Evolutionary conservation across 495 filamentous ascomycete genomes (phyloP).

Genomic region (Aspergillus bertholletiae): DNA sequence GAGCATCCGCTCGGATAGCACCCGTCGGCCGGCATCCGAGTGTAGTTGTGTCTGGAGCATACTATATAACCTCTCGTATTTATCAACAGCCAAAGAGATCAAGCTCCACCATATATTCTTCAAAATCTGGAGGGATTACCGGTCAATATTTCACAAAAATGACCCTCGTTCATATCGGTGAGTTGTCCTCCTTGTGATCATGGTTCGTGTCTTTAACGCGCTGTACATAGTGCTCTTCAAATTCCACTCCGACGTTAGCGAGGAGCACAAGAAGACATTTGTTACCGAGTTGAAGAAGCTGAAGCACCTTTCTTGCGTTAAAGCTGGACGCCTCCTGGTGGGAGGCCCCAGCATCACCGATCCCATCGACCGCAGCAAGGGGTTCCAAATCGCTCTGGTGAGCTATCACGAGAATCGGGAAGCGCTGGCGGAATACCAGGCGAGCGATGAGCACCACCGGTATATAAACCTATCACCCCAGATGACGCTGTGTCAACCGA

Average conservation of each 20-base stretch:
- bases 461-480: slow-evolving; percentile 12
- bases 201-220: no score
- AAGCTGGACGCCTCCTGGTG: slow-evolving; percentile 28
- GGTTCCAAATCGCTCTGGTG: slow-evolving; percentile 32
- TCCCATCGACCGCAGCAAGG: slow-evolving; percentile 35
- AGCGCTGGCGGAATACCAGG: slow-evolving; percentile 30
- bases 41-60: no score
- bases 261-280: slow-evolving; percentile 29
- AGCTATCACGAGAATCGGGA: slow-evolving; percentile 30
- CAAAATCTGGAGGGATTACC: no score
- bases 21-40: no score
- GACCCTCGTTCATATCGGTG: no score
- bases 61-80: no score
- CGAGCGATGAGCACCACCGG: slow-evolving; percentile 33
- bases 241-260: slow-evolving; percentile 26
- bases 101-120: no score
- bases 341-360: slow-evolving; percentile 33
- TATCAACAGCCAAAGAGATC: no score
- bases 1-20: no score
- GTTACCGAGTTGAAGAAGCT: slow-evolving; percentile 28
- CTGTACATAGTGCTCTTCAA: slow-evolving; percentile 21
- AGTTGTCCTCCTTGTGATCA: neutral
- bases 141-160: no score
- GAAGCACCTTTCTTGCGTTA: slow-evolving; percentile 28
- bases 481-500: neutral